A percentile compares a stretch with the other conserved stretches of the same genome.
Evolutionary conservation across 441 rosid genomes (phyloP).

Genomic region (Croton setiger): DNA sequence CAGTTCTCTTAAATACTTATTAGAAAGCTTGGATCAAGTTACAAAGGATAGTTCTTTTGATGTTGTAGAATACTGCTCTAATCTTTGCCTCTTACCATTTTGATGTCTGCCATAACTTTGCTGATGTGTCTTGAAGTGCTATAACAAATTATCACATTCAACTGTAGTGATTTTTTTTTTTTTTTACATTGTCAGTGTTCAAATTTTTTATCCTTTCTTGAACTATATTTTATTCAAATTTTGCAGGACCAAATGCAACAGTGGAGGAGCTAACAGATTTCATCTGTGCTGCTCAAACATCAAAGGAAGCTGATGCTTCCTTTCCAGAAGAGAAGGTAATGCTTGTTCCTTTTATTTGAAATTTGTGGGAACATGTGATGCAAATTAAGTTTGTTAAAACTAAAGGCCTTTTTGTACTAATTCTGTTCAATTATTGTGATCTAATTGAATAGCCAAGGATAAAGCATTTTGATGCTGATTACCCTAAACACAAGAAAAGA

Average conservation of each 20-base stretch:
- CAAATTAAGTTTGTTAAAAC: neutral
- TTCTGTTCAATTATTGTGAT: constrained; percentile 2
- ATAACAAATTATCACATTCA: neutral
- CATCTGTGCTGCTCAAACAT: constrained; percentile 74
- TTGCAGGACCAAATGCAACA: constrained; percentile 61
- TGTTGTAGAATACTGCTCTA: neutral
- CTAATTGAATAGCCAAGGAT: constrained; percentile 43
- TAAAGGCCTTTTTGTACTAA: neutral
- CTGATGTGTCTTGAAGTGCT: neutral
- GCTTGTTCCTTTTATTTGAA: constrained; percentile 14
- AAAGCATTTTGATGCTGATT: constrained; percentile 17
- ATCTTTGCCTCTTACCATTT: neutral
- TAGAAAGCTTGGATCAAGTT: neutral
- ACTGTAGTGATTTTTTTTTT: neutral
- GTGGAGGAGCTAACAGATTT: constrained; percentile 67
- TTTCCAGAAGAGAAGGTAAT: constrained; percentile 52
- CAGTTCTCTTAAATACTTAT: neutral
- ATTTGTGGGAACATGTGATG: neutral
- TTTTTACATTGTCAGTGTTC: neutral
- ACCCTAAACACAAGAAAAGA: constrained; percentile 48
- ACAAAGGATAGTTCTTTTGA: neutral
- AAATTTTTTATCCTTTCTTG: neutral
- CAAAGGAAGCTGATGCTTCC: constrained; percentile 53
- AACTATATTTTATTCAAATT: no score
- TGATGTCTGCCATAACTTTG: neutral